Percentiles rank a stretch among this genome's conserved stretches.
phyloP scores from a whole-genome alignment of 2,329 filamentous ascomycete species.

The Tolypocladium sp. region DNA sequence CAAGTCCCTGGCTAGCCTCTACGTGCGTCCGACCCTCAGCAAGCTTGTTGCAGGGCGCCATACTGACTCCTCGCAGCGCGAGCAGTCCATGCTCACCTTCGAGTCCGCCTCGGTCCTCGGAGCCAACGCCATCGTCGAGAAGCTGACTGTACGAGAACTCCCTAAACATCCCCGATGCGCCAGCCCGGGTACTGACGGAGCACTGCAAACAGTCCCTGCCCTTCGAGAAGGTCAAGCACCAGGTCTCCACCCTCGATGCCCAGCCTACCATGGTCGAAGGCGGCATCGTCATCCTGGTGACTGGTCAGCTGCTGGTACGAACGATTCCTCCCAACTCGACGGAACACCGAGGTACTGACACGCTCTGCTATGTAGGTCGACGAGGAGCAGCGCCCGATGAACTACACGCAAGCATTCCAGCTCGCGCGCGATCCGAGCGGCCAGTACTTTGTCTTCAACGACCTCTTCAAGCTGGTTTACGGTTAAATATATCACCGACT shows the following conservation, averaged over 20 bases:
- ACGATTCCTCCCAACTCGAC: background rate
- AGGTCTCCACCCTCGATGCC: conserved; percentile 68
- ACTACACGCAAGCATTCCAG: conserved; percentile 85
- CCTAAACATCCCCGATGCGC: background rate
- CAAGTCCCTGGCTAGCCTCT: conserved; percentile 56
- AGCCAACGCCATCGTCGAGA: conserved; percentile 59
- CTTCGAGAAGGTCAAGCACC: conserved; percentile 74
- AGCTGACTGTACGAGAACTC: conserved; percentile 57
- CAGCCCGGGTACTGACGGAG: background rate
- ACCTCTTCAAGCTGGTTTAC: conserved; percentile 88
- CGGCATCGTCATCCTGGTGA: conserved; percentile 79
- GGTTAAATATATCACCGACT: conserved; percentile 23
- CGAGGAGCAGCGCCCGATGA: conserved; percentile 78
- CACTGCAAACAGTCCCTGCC: conserved; percentile 53
- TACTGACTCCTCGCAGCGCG: conserved; percentile 45
- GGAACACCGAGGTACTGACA: conserved; percentile 1
- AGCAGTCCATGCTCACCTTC: conserved; percentile 88
- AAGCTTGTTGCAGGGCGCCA: too few relatives aligned
- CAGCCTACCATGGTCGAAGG: conserved; percentile 61
- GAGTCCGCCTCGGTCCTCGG: conserved; percentile 64
- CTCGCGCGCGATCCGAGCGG: conserved; percentile 58
- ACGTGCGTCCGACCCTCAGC: conserved; percentile 50
- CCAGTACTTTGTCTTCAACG: conserved; percentile 84
- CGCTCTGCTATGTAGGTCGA: conserved; percentile 54
- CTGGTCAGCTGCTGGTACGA: conserved; percentile 72